Percentiles rank a stretch among this genome's conserved stretches.
Conservation (phyloP, 345 rosid genomes). For the Citrus trifoliata region DNA sequence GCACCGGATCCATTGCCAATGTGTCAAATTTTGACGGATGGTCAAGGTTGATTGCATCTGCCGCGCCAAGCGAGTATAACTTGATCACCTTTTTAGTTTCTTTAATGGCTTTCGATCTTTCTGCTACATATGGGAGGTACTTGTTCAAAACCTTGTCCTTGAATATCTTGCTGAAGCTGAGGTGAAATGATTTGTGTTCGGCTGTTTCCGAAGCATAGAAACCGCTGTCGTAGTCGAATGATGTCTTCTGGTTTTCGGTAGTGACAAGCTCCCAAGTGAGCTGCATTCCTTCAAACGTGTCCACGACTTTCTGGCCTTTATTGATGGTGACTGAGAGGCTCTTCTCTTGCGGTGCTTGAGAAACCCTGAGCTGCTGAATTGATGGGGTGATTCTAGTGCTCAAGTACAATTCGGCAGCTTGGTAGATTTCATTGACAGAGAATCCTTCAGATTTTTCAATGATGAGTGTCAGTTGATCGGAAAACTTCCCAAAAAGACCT, state of each 20-base stretch:
- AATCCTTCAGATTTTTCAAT: constrained; percentile 12
- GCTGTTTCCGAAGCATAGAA: background rate
- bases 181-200: constrained; percentile 7
- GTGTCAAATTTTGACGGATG: constrained; percentile 38
- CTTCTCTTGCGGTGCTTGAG: constrained; percentile 3
- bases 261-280: constrained; percentile 20
- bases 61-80: constrained; percentile 1
- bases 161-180: constrained; percentile 15
- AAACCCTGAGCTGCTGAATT: constrained; percentile 8
- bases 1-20: constrained; percentile 25
- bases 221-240: background rate
- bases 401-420: constrained; percentile 12
- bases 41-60: constrained; percentile 12
- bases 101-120: constrained; percentile 17
- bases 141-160: constrained; percentile 10
- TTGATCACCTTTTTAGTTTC: constrained; percentile 15
- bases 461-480: constrained; percentile 7
- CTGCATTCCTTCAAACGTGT: constrained; percentile 22
- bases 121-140: constrained; percentile 17
- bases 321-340: constrained; percentile 11
- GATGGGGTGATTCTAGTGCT: constrained; percentile 8
- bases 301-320: constrained; percentile 24
- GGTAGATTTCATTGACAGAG: constrained; percentile 11
- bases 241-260: constrained; percentile 8
- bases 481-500: background rate